phyloP scores from a whole-genome alignment of 805 yeast genomes.

The Cyberlindnera americana region DNA sequence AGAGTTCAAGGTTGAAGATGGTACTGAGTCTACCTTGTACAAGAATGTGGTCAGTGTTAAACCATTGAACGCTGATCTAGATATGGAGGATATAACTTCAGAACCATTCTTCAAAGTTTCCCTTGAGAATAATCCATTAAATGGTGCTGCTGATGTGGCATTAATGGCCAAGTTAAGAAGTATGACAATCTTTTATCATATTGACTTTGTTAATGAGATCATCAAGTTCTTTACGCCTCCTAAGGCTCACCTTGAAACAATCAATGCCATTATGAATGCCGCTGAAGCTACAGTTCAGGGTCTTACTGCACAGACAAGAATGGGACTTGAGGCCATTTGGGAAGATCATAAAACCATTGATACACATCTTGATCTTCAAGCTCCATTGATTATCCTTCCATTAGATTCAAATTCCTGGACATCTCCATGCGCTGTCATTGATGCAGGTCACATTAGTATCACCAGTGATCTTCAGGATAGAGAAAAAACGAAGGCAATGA shows the following conservation, averaged over 20 bases:
- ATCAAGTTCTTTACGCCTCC: constrained; percentile 83
- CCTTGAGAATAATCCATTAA: constrained; percentile 85
- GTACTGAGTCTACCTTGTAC: constrained; percentile 73
- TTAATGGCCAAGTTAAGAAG: constrained; percentile 72
- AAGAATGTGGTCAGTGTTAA: constrained; percentile 86
- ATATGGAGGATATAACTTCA: constrained; percentile 16
- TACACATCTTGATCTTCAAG: constrained; percentile 83
- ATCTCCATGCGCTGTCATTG: constrained; percentile 86
- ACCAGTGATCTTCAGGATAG: constrained; percentile 76
- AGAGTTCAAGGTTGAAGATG: constrained; percentile 85
- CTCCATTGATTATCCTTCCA: constrained; percentile 88
- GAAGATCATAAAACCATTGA: constrained; percentile 92
- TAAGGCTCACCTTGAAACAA: constrained; percentile 76
- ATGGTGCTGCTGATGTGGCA: constrained; percentile 77
- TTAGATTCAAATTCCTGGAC: constrained; percentile 73
- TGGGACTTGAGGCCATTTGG: constrained; percentile 89
- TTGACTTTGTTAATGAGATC: constrained; percentile 74
- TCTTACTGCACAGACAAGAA: constrained; percentile 79
- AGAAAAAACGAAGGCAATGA: constrained; percentile 63
- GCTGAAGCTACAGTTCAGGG: constrained; percentile 96
- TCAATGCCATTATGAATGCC: constrained; percentile 86
- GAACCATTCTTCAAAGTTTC: constrained; percentile 79
- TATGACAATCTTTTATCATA: constrained; percentile 87
- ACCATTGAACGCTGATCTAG: constrained; percentile 45
- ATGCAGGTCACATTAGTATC: constrained; percentile 93